Base-by-base conservation (phyloP, 2,329 filamentous ascomycete species). In the Parafenestella ontariensis region DNA sequence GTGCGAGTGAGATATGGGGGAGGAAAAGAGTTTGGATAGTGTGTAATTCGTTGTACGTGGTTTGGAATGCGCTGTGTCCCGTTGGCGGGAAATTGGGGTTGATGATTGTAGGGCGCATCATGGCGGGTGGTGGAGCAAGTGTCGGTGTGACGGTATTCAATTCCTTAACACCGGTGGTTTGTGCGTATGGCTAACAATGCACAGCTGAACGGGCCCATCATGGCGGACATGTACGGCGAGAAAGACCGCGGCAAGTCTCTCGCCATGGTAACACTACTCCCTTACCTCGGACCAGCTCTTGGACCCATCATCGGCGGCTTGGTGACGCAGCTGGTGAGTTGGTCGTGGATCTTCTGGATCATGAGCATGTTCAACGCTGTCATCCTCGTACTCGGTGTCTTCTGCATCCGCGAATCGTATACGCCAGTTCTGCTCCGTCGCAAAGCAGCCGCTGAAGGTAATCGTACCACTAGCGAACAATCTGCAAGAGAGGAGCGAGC, bases 401-500 rank as follows among this genome's bases (percentile, higher is more conserved):
- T 78, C 29, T 61, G 75, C 52, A 61, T 78, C 55, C 66, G 67
- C 11, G 81, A 83, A 61, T 79, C 79, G 0, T 81, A 82, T 60
- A 74, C 74, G 1, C 77, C 77, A 0, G 63, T 74, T 3, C 70
- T 84, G 3, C 66, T 83, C 6, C 69, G 76, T 29, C 65, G 72
- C 10, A 81, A 79, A 59, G 75, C 79, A 1, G 58, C 94, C 87
- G 33, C n/a, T 3, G 40, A 54, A 21, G 24, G 13, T 2, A 34
- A 34, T 17, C 31, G 23, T 10, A 20, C 21, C 15, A 11, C 26
- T 9, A 44, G 2, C 2, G 15, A 23, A 36, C 40, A 15, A n/a
- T 24, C 40, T 8, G 81, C 93, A 89, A 89, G 49, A 36, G 37
- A 34, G 23, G 20, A 61, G 77, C 8, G 47, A 63, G 0, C 64